phyloP scores from a whole-genome alignment of 345 rosid species.

The Cochlearia excelsa region DNA sequence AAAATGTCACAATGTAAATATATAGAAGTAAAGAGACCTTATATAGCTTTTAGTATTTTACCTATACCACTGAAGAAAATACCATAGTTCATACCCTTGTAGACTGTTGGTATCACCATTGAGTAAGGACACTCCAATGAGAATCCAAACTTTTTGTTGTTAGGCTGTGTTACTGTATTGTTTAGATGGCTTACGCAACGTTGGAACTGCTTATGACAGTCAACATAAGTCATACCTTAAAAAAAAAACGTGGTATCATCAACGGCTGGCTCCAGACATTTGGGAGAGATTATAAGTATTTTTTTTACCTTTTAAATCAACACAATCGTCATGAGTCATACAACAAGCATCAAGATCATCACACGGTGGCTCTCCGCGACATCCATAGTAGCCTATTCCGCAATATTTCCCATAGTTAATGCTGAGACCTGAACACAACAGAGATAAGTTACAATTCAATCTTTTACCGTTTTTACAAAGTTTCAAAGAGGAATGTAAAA shows the following conservation, averaged over 20 bases:
- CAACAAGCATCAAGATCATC: conserved; percentile 90
- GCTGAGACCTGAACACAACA: conserved; percentile 8
- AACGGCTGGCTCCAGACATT: too few relatives aligned
- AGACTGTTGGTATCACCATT: conserved; percentile 68
- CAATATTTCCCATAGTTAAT: conserved; percentile 89
- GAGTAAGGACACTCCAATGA: conserved; percentile 66
- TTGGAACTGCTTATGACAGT: conserved; percentile 77
- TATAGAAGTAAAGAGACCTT: background rate
- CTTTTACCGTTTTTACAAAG: background rate
- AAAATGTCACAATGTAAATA: background rate
- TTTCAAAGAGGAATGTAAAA: background rate
- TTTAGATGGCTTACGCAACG: conserved; percentile 61
- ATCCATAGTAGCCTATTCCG: conserved; percentile 86
- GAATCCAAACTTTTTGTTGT: conserved; percentile 53
- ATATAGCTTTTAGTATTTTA: background rate
- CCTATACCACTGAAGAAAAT: conserved; percentile 69
- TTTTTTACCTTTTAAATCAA: conserved; percentile 55
- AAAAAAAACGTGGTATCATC: background rate
- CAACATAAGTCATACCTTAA: conserved; percentile 55
- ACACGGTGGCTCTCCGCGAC: conserved; percentile 85
- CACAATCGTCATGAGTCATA: conserved; percentile 81
- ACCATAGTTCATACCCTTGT: conserved; percentile 79
- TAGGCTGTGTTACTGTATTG: conserved; percentile 28
- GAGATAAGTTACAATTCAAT: too few relatives aligned
- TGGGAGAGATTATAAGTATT: too few relatives aligned